Percentiles rank a stretch among this genome's conserved stretches.
phyloP scores from a whole-genome alignment of 345 rosid species.

The Euclidium syriacum region DNA sequence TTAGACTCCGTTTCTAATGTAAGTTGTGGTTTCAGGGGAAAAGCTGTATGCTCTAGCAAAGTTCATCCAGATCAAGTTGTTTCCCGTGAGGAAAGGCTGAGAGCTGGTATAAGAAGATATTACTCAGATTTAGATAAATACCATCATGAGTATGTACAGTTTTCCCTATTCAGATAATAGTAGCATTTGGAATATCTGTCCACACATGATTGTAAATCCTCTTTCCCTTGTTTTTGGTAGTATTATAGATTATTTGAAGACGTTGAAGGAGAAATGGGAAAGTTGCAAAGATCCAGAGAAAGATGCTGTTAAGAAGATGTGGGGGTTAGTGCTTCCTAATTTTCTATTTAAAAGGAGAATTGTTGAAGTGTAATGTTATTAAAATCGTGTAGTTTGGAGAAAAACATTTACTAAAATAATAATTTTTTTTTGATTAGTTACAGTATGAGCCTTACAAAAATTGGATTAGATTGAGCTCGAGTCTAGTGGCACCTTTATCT shows the following conservation, averaged over 20 bases:
- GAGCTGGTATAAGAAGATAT: constrained; percentile 47
- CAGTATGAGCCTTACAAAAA: neutral
- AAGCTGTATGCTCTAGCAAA: constrained; percentile 61
- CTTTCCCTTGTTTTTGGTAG: constrained; percentile 49
- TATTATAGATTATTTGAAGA: constrained; percentile 61
- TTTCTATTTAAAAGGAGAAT: constrained; percentile 6
- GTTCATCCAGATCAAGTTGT: constrained; percentile 81
- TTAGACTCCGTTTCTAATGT: constrained; percentile 30
- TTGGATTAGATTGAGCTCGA: neutral
- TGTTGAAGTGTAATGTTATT: neutral
- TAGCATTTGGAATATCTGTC: neutral
- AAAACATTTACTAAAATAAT: neutral
- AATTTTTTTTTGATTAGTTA: neutral
- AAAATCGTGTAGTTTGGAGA: neutral
- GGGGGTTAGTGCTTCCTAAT: constrained; percentile 51
- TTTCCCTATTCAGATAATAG: constrained; percentile 8
- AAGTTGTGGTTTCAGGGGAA: constrained; percentile 65
- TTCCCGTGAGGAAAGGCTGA: constrained; percentile 44
- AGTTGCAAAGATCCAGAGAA: constrained; percentile 61
- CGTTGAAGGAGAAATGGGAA: constrained; percentile 74
- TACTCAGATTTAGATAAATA: constrained; percentile 63
- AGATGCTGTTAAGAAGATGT: constrained; percentile 45
- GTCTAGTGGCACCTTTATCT: neutral
- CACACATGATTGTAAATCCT: constrained; percentile 17
- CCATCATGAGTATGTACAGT: constrained; percentile 66